Conservation (phyloP, 805 yeast species). For the Lachancea nothofagi region DNA sequence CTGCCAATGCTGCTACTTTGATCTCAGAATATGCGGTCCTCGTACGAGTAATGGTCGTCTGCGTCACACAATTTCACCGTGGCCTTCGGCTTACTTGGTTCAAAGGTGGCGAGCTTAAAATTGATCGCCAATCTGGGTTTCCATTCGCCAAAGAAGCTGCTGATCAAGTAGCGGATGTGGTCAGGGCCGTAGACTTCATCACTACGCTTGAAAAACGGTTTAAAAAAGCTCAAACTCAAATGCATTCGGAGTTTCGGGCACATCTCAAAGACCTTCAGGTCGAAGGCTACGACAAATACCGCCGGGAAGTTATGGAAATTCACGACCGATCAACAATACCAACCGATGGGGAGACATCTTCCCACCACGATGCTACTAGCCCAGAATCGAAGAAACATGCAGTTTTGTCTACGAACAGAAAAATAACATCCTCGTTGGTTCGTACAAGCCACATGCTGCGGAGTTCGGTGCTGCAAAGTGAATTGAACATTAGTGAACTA, state of each 20-base stretch:
- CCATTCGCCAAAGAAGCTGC: neutral
- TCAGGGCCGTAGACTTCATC: slow-evolving; percentile 7
- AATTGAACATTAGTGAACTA: slow-evolving; percentile 31
- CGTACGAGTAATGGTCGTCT: slow-evolving; percentile 5
- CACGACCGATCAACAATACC: neutral
- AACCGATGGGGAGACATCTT: neutral
- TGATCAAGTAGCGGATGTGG: slow-evolving; percentile 4
- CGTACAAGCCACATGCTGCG: slow-evolving; percentile 31
- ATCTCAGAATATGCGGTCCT: slow-evolving; percentile 3
- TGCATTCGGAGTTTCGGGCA: slow-evolving; percentile 5
- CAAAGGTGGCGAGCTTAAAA: neutral
- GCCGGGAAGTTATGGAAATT: neutral
- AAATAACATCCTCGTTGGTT: slow-evolving; percentile 28
- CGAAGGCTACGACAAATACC: slow-evolving; percentile 4
- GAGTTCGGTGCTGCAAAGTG: slow-evolving; percentile 32
- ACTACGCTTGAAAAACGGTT: slow-evolving; percentile 3
- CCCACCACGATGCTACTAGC: neutral
- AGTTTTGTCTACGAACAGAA: slow-evolving; percentile 25
- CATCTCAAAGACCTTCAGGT: slow-evolving; percentile 6
- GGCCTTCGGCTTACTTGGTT: slow-evolving; percentile 5
- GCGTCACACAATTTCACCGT: slow-evolving; percentile 7
- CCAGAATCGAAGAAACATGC: slow-evolving; percentile 8
- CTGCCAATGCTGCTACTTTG: neutral
- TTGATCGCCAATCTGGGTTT: neutral
- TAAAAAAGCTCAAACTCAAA: slow-evolving; percentile 3